These are phyloP conservation scores for Fusarium verticillioides DNA, from an alignment of 2,329 filamentous ascomycete species.

Conservation along the genomic window DNA sequence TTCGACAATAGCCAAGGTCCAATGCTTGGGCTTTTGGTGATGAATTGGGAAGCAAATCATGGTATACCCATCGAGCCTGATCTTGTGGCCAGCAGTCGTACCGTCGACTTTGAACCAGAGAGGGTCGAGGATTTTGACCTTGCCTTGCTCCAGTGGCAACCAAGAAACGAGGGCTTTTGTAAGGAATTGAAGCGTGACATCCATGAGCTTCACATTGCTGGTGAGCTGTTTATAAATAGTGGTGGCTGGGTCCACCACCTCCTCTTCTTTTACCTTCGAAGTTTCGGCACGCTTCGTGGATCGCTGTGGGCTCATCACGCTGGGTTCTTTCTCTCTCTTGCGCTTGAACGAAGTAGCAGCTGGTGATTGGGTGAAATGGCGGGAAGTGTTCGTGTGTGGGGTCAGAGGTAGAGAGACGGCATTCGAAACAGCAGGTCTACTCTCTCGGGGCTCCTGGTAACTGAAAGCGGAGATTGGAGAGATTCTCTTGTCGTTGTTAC, in stretches of 20 bases:
- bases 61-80: not conserved
- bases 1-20: not conserved
- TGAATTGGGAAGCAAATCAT: conserved; percentile 7
- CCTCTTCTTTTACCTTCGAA: not conserved
- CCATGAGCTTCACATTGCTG: not conserved
- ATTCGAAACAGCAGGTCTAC: not conserved
- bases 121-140: not conserved
- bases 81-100: not conserved
- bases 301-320: not conserved
- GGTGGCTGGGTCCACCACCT: not conserved
- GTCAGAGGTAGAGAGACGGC: not conserved
- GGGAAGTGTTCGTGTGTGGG: not conserved
- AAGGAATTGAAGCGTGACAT: not conserved
- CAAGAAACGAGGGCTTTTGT: not conserved
- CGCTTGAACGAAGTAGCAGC: not conserved
- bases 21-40: not conserved
- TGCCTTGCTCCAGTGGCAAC: not conserved
- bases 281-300: not conserved
- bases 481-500: not conserved
- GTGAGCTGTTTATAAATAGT: not conserved
- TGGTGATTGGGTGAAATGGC: not conserved
- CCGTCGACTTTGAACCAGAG: conserved; percentile 8
- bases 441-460: not conserved
- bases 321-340: not conserved
- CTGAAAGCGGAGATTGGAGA: rapidly evolving